A percentile compares a stretch with the other conserved stretches of the same genome.
Evolutionary conservation across 1,139 yeast species (phyloP).

Genomic region (Sugiyamaella novakii): DNA sequence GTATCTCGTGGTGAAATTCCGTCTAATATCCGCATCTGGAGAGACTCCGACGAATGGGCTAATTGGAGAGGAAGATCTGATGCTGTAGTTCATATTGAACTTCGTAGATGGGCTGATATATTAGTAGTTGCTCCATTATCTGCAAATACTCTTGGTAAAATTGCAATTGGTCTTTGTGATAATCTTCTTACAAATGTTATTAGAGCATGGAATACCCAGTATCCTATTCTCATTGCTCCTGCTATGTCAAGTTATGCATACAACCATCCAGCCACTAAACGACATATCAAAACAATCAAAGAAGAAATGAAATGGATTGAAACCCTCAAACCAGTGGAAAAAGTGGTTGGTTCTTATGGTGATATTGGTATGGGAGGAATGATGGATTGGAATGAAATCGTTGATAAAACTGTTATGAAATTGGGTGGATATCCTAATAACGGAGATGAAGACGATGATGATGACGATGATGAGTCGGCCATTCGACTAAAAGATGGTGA

Average conservation of each 20-base stretch:
- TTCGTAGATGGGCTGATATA: constrained; percentile 95
- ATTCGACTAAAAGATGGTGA: constrained; percentile 51
- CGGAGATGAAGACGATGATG: constrained; percentile 74
- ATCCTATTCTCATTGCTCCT: constrained; percentile 87
- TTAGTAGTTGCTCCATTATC: constrained; percentile 85
- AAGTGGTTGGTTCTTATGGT: constrained; percentile 89
- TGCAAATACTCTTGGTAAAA: constrained; percentile 88
- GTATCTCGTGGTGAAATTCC: constrained; percentile 61
- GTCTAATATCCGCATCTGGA: constrained; percentile 73
- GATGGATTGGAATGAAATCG: constrained; percentile 95
- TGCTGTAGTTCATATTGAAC: constrained; percentile 89
- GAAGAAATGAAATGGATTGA: constrained; percentile 95
- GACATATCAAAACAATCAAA: constrained; percentile 70
- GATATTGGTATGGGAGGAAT: constrained; percentile 97
- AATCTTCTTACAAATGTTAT: constrained; percentile 83
- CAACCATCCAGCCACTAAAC: constrained; percentile 81
- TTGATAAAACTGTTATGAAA: constrained; percentile 76
- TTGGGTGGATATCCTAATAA: constrained; percentile 91
- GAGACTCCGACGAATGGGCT: constrained; percentile 89
- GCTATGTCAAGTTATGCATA: constrained; percentile 93
- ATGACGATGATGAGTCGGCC: constrained; percentile 54
- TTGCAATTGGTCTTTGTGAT: constrained; percentile 87
- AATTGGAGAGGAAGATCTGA: constrained; percentile 84
- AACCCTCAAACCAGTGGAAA: constrained; percentile 85
- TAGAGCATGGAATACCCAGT: constrained; percentile 89